Conservation (phyloP, 805 yeast genomes). For the Starmerella roubikii region DNA sequence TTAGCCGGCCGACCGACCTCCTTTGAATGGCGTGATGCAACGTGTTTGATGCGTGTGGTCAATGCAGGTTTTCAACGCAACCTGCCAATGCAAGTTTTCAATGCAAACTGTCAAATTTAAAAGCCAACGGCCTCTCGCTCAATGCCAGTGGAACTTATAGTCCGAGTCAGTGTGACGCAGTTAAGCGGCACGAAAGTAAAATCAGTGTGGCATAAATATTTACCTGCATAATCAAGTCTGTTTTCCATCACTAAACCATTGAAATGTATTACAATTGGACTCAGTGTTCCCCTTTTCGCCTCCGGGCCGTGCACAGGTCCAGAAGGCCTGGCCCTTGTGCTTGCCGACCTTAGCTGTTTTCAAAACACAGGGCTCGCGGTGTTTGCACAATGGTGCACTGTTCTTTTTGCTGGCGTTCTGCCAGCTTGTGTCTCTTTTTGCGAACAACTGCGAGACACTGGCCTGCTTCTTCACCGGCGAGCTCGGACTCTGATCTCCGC, state of each 20-base stretch:
- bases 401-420: neutral
- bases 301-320: slow-evolving; percentile 27
- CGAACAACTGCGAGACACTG: slow-evolving; percentile 7
- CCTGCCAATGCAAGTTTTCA: too few relatives aligned
- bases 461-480: neutral
- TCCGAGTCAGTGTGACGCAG: too few relatives aligned
- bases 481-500: too few relatives aligned
- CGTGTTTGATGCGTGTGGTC: too few relatives aligned
- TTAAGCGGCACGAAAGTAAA: too few relatives aligned
- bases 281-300: slow-evolving; percentile 17
- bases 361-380: slow-evolving; percentile 26
- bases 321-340: slow-evolving; percentile 29
- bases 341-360: slow-evolving; percentile 23
- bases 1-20: too few relatives aligned
- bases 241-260: slow-evolving; percentile 23
- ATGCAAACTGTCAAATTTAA: too few relatives aligned
- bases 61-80: too few relatives aligned
- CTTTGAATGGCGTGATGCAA: too few relatives aligned
- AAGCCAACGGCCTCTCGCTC: too few relatives aligned
- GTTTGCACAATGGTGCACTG: slow-evolving; percentile 18
- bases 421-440: slow-evolving; percentile 5
- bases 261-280: slow-evolving; percentile 26
- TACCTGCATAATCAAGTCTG: neutral
- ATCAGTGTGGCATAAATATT: neutral
- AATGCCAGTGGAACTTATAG: too few relatives aligned